These are phyloP conservation scores for Persicaria tinctoria DNA, from an alignment of 148 eudicot species.

Conservation along the genomic window DNA sequence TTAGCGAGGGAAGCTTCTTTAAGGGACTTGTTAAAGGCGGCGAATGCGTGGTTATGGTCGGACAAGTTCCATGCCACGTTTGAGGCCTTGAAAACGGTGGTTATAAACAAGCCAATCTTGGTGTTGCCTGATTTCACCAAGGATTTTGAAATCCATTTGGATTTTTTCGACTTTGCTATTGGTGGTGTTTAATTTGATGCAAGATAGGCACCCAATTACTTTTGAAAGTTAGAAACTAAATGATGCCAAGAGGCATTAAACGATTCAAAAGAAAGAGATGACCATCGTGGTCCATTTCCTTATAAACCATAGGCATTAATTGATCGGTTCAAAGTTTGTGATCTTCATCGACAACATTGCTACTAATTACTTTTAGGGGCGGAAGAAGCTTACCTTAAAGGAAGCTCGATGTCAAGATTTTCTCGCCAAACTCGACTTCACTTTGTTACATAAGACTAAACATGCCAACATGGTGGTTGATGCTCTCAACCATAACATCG, in stretches of 20 bases:
- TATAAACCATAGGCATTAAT: neutral
- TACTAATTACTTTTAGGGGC: no score
- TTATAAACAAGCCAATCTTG: neutral
- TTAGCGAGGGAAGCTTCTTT: neutral
- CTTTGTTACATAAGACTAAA: neutral
- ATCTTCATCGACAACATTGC: neutral
- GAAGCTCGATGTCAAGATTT: conserved; percentile 1
- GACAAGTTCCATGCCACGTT: neutral
- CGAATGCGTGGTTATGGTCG: neutral
- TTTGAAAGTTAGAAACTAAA: neutral
- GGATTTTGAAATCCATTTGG: neutral
- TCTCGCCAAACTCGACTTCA: neutral
- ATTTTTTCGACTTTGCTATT: neutral
- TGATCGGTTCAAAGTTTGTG: neutral
- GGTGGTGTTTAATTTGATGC: conserved; percentile 4
- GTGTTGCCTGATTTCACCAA: neutral
- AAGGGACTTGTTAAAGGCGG: neutral
- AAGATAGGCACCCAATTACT: neutral
- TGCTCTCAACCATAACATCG: neutral
- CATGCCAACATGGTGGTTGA: neutral
- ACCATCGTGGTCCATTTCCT: neutral
- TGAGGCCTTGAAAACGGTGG: neutral
- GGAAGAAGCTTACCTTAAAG: neutral
- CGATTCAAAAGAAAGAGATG: neutral
- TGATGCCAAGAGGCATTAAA: neutral